Evolutionary conservation across 2,329 filamentous ascomycete genomes (phyloP).

Genomic region (Cercospora brassicicola): DNA sequence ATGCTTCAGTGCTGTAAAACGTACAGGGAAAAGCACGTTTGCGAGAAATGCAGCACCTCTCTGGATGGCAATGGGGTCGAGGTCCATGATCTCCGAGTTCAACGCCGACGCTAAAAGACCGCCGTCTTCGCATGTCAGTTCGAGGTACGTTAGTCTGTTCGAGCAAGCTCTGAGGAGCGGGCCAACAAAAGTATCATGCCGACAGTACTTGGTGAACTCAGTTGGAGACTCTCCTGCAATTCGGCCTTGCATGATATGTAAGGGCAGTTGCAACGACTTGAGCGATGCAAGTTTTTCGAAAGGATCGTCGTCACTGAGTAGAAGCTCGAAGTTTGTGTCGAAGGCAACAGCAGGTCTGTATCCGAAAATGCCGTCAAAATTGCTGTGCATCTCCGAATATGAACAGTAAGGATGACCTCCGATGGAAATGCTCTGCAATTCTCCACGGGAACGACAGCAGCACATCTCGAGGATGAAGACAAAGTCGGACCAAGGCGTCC

Average conservation of each 20-base stretch:
- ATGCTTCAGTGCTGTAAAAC: background rate
- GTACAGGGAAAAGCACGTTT: background rate
- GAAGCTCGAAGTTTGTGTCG: background rate
- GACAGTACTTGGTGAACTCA: no score
- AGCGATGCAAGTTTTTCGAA: background rate
- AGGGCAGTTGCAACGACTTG: background rate
- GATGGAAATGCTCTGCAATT: background rate
- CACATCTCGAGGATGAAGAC: constrained; percentile 4
- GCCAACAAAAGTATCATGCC: no score
- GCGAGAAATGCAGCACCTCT: background rate
- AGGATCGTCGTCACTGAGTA: background rate
- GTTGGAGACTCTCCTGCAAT: no score
- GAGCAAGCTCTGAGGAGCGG: no score
- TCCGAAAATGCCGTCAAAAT: background rate
- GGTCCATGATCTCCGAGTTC: no score
- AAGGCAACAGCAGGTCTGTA: background rate
- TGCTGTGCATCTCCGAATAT: background rate
- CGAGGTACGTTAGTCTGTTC: no score
- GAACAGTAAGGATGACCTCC: background rate
- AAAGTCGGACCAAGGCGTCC: background rate
- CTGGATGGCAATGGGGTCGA: background rate
- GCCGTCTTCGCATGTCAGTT: no score
- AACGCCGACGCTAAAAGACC: no score
- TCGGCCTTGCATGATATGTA: background rate
- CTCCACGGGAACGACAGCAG: background rate